Evolutionary conservation across 257 asterid species (phyloP).

Genomic region (Catharanthus roseus): DNA sequence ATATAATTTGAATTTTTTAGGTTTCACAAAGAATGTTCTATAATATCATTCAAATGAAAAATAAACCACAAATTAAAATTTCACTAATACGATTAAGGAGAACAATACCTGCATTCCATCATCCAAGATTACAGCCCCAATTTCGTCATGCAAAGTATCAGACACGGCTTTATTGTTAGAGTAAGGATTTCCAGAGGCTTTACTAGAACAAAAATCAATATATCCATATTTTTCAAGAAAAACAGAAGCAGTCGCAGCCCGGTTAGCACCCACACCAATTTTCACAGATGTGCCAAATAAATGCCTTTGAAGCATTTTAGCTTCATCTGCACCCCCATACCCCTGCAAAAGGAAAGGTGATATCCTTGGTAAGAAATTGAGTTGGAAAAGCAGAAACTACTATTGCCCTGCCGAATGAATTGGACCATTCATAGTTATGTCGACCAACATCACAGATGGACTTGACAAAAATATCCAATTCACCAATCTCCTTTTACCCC

Average conservation of each 20-base stretch:
- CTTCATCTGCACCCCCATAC: slow-evolving; percentile 93
- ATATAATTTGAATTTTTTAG: not conserved
- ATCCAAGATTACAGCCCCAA: slow-evolving; percentile 71
- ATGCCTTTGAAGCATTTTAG: slow-evolving; percentile 84
- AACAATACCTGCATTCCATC: slow-evolving; percentile 95
- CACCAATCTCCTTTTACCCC: not conserved
- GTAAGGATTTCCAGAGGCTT: slow-evolving; percentile 15
- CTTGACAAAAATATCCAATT: not conserved
- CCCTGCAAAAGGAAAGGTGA: slow-evolving; percentile 40
- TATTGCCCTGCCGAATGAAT: not conserved
- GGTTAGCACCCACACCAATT: slow-evolving; percentile 80
- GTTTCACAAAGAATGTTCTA: not conserved
- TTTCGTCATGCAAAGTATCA: slow-evolving; percentile 25
- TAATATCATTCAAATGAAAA: not conserved
- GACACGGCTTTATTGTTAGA: slow-evolving; percentile 17
- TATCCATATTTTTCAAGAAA: slow-evolving; percentile 50
- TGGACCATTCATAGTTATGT: not conserved
- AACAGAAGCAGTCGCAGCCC: slow-evolving; percentile 54
- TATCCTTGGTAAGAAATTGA: not conserved
- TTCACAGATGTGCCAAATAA: slow-evolving; percentile 46
- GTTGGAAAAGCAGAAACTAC: not conserved
- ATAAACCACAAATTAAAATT: not conserved
- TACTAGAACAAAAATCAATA: slow-evolving; percentile 16
- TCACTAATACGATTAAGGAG: not conserved
- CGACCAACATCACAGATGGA: not conserved